phyloP scores from a whole-genome alignment of 805 yeast species.

The Wickerhamiella parazyma region DNA sequence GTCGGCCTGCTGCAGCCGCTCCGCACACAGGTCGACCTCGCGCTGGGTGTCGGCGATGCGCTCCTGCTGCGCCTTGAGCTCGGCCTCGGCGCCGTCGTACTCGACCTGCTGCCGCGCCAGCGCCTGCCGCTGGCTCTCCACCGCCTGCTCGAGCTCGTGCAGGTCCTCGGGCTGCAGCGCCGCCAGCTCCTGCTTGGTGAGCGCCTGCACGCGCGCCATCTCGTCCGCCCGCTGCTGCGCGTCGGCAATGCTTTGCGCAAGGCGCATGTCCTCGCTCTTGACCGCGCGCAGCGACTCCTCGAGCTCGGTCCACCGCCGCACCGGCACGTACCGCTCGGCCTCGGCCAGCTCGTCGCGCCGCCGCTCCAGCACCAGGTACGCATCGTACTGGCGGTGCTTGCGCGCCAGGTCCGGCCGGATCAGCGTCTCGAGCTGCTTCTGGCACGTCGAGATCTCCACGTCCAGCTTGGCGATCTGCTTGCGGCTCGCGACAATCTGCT shows the following conservation, averaged over 20 bases:
- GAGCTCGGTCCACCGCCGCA: not conserved
- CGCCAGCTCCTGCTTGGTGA: constrained; percentile 74
- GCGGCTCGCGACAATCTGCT: constrained; percentile 80
- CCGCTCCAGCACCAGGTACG: constrained; percentile 43
- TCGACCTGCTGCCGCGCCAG: not conserved
- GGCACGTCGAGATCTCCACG: constrained; percentile 64
- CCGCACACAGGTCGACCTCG: not conserved
- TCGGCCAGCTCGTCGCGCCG: constrained; percentile 18
- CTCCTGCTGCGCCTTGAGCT: not conserved
- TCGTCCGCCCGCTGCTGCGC: constrained; percentile 50
- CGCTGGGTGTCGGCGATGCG: not conserved
- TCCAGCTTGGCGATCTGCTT: constrained; percentile 87
- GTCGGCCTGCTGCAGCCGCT: not conserved
- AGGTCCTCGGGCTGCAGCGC: constrained; percentile 70
- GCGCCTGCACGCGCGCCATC: constrained; percentile 54
- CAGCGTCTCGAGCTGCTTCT: constrained; percentile 62
- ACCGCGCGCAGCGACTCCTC: not conserved
- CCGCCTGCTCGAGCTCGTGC: constrained; percentile 57
- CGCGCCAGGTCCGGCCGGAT: constrained; percentile 67
- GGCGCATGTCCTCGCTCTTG: not conserved
- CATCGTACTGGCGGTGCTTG: constrained; percentile 28
- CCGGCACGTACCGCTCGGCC: constrained; percentile 4
- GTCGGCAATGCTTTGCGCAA: not conserved
- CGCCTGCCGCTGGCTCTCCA: not conserved
- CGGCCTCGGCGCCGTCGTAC: not conserved